Evolutionary conservation across 352 stramenopile species (phyloP).

Genomic region (Phytopythium delawarense): DNA sequence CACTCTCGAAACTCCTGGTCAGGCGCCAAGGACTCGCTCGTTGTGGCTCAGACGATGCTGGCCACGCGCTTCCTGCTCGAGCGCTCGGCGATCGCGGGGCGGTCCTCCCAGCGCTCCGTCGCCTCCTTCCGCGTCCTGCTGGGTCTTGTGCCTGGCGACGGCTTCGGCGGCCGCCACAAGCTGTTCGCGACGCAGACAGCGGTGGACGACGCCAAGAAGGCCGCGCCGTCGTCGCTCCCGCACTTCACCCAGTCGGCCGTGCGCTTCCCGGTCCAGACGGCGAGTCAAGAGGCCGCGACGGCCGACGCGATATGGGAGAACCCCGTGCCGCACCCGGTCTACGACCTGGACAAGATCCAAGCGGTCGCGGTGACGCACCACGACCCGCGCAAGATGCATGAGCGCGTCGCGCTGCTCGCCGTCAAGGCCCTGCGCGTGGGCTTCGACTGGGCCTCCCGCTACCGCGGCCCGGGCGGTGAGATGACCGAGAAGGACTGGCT

Average conservation of each 20-base stretch:
- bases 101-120: too few relatives aligned
- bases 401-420: conserved; percentile 29
- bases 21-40: not conserved
- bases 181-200: not conserved
- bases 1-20: too few relatives aligned
- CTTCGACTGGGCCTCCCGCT: conserved; percentile 35
- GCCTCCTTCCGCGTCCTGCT: too few relatives aligned
- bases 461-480: conserved; percentile 36
- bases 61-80: not conserved
- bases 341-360: conserved; percentile 34
- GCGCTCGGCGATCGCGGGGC: not conserved
- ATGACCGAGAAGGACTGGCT: conserved; percentile 68
- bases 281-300: conserved; percentile 12
- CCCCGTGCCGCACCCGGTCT: conserved; percentile 34
- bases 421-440: conserved; percentile 33
- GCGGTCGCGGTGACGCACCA: conserved; percentile 33
- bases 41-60: not conserved
- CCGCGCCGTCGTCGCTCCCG: conserved; percentile 14
- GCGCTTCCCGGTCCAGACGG: conserved; percentile 11
- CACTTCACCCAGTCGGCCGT: conserved; percentile 25
- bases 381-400: conserved; percentile 26
- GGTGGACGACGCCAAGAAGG: not conserved
- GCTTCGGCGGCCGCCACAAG: too few relatives aligned
- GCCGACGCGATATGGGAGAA: conserved; percentile 28
- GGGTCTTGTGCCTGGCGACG: not conserved